A percentile compares a stretch with the other conserved stretches of the same genome.
phyloP scores from a whole-genome alignment of 1,139 yeast genomes.

The Zygoascus sp. region DNA sequence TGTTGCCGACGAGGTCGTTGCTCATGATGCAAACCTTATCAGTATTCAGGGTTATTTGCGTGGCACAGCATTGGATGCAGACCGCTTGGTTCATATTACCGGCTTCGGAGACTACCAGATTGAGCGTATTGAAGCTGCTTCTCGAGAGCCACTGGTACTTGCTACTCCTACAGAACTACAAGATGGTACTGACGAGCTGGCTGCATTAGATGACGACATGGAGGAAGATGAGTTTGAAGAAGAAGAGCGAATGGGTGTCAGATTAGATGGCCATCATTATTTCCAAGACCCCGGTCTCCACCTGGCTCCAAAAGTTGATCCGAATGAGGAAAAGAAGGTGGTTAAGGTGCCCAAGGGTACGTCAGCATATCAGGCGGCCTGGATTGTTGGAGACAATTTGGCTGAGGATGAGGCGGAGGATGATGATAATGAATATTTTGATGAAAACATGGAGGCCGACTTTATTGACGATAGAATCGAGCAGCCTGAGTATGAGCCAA shows the following conservation, averaged over 20 bases:
- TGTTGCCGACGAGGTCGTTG: constrained; percentile 61
- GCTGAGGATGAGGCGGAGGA: constrained; percentile 37
- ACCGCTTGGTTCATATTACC: constrained; percentile 78
- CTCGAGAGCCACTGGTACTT: constrained; percentile 29
- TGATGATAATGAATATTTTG: constrained; percentile 35
- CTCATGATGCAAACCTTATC: constrained; percentile 43
- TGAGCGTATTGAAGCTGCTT: constrained; percentile 43
- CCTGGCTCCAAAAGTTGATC: constrained; percentile 22
- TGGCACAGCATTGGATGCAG: constrained; percentile 76
- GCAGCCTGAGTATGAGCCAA: constrained; percentile 21
- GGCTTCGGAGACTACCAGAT: constrained; percentile 88
- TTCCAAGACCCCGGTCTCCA: constrained; percentile 41
- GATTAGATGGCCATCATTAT: constrained; percentile 68
- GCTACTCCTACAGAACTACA: constrained; percentile 48
- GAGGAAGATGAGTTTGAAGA: constrained; percentile 45
- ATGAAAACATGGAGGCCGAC: constrained; percentile 7
- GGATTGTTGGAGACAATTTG: constrained; percentile 67
- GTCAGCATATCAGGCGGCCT: constrained; percentile 89
- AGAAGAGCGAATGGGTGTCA: constrained; percentile 50
- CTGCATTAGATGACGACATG: constrained; percentile 55
- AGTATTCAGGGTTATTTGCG: constrained; percentile 79
- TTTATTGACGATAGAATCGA: constrained; percentile 12
- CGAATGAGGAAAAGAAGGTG: constrained; percentile 25
- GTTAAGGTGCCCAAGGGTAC: constrained; percentile 74
- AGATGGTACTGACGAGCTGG: constrained; percentile 65